Base-by-base conservation (phyloP, 257 asterid species). In the Penstemon barbatus region DNA sequence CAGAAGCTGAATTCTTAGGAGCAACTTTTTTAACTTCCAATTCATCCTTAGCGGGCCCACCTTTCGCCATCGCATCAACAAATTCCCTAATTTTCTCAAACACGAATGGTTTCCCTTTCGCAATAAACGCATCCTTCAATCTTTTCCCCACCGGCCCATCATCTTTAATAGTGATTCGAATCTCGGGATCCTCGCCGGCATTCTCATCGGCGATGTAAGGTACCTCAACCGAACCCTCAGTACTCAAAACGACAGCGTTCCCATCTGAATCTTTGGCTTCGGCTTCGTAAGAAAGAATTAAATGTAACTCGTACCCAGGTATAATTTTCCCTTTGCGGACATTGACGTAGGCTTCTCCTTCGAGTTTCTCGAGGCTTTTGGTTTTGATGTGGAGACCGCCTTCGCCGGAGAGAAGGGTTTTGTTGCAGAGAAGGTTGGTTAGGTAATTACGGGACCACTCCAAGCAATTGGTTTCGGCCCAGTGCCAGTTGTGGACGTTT, bases 401-500 rank as follows among this genome's bases (percentile, higher is more conserved):
- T 57, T 90, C 96, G 63, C 99, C 99, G 58, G 88, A 75, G 70
- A 93, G 75, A 40, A 87, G 10, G 42, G 82, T 3, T 75, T 85
- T 75, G 75, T 78, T 60, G 73, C 79, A 72, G 8, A 90, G 95
- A 40, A 82, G 84, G 66, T 86, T 84, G 3, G 74, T 72, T 63
- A 93, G 84, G 77, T 78, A 84, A 60, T 73, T 82, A 49, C 87
- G 77, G 4, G 99, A 86, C 99, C 97, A 93, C 1, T 83, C 94
- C 40, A 92, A 82, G 73, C 98, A 92, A 62, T 92, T 71, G 19
- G 97, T 92, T 59, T 92, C 97, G 3, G 97, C 77, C 99, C 97
- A 93, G 83, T 93, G 98, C 98, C 97, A 93, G 62, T 93, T 88
- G 84, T 93, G 98, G 71, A 93, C 97, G 69, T 93, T 93, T 74